These are phyloP conservation scores for Sideroxylon spinosum DNA, from an alignment of 179 eudicot species.

Conservation along the genomic window DNA sequence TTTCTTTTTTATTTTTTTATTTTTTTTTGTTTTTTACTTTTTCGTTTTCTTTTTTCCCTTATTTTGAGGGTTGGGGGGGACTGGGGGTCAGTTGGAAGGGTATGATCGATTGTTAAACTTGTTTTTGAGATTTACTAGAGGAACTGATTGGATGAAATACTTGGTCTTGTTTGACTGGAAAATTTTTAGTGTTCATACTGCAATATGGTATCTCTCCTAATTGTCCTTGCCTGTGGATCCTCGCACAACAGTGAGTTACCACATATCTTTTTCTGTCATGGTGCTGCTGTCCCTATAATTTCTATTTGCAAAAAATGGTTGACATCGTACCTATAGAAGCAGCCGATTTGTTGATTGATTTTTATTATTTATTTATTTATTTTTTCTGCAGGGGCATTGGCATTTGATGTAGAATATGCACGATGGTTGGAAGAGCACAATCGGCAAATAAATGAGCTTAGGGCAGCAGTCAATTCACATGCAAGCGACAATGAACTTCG, in stretches of 20 bases:
- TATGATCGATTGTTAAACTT: not conserved
- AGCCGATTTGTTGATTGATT: not conserved
- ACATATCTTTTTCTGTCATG: not conserved
- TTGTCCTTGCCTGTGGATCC: not conserved
- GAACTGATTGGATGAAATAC: not conserved
- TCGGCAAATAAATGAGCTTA: conserved; percentile 61
- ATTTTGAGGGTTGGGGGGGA: no score
- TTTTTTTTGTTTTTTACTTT: no score
- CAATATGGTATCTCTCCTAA: not conserved
- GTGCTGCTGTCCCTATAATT: not conserved
- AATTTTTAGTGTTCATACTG: not conserved
- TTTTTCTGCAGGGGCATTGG: conserved; percentile 65
- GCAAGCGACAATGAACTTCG: conserved; percentile 82
- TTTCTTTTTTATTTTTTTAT: no score
- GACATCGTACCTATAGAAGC: not conserved
- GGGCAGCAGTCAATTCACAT: conserved; percentile 81
- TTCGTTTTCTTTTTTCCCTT: no score
- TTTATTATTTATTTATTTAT: not conserved
- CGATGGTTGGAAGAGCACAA: conserved; percentile 91
- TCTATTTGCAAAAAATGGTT: not conserved
- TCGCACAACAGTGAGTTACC: not conserved
- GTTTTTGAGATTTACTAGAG: not conserved
- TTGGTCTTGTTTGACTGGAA: not conserved
- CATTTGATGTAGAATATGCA: conserved; percentile 86
- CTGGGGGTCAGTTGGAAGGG: no score